Percentiles rank a stretch among this genome's conserved stretches.
Evolutionary conservation across 1,139 yeast genomes (phyloP).

Genomic region (Debaryomyces singareniensis): DNA sequence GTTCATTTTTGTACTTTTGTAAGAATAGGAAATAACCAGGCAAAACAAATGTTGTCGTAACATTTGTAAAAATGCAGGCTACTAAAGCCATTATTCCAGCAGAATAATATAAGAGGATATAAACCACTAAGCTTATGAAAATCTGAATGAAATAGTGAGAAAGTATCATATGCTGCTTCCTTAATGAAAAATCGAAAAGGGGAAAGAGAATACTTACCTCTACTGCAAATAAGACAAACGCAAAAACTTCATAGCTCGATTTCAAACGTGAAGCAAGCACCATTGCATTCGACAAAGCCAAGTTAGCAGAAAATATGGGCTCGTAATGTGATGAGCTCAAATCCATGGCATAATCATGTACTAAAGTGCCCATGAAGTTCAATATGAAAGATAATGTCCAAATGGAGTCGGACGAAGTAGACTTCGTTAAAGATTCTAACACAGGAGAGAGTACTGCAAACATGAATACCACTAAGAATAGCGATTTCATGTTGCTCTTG

Average conservation of each 20-base stretch:
- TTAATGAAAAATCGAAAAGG: slow-evolving; percentile 54
- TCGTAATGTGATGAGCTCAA: slow-evolving; percentile 24
- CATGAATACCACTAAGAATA: slow-evolving; percentile 60
- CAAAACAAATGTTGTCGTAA: slow-evolving; percentile 46
- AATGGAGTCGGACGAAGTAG: slow-evolving; percentile 90
- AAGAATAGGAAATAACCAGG: slow-evolving; percentile 67
- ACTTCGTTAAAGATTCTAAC: slow-evolving; percentile 75
- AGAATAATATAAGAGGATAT: slow-evolving; percentile 13
- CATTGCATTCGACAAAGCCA: slow-evolving; percentile 80
- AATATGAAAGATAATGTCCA: slow-evolving; percentile 89
- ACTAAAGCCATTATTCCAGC: slow-evolving; percentile 24
- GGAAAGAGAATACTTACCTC: slow-evolving; percentile 72
- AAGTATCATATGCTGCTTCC: slow-evolving; percentile 23
- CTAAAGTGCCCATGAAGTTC: slow-evolving; percentile 57
- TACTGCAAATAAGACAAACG: slow-evolving; percentile 70
- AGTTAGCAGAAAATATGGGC: slow-evolving; percentile 74
- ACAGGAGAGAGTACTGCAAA: slow-evolving; percentile 82
- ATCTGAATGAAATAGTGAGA: slow-evolving; percentile 30
- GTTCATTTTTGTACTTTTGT: slow-evolving; percentile 78
- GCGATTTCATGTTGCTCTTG: slow-evolving; percentile 42
- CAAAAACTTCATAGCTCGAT: slow-evolving; percentile 72
- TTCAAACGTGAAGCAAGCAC: slow-evolving; percentile 81
- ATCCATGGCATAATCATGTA: slow-evolving; percentile 59
- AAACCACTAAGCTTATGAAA: slow-evolving; percentile 14
- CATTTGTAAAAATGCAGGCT: slow-evolving; percentile 46